Evolutionary conservation across 2,329 filamentous ascomycete species (phyloP).

Genomic region (Coleophoma eucalyptorum): DNA sequence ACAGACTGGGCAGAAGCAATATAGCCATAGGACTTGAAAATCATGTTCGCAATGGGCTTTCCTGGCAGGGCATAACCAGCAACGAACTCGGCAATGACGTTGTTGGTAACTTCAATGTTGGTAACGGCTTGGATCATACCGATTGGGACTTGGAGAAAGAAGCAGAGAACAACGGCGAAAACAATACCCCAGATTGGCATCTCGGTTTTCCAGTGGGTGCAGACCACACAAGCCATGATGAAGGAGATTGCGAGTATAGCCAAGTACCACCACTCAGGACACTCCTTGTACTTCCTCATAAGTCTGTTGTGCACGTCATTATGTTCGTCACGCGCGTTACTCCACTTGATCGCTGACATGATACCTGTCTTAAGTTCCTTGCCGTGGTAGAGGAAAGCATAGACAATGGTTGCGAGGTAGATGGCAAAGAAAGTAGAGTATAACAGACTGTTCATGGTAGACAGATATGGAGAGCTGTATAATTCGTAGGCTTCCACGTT

Average conservation of each 20-base stretch:
- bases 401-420: neutral
- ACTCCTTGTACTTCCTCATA: conserved; percentile 49
- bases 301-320: conserved; percentile 48
- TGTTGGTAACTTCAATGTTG: conserved; percentile 58
- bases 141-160: conserved; percentile 34
- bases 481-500: conserved; percentile 11
- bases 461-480: neutral
- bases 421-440: conserved; percentile 1
- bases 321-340: conserved; percentile 19
- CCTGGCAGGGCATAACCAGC: conserved; percentile 66
- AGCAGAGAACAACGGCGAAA: conserved; percentile 41
- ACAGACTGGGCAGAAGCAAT: conserved; percentile 47
- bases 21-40: conserved; percentile 72
- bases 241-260: neutral
- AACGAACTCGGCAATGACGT: conserved; percentile 68
- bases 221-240: neutral
- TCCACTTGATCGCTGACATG: conserved; percentile 33
- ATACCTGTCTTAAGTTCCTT: conserved; percentile 44
- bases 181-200: conserved; percentile 2
- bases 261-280: conserved; percentile 54
- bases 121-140: conserved; percentile 63
- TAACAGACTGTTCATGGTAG: neutral
- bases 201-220: neutral
- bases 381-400: conserved; percentile 51
- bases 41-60: conserved; percentile 67